phyloP scores from a whole-genome alignment of 495 filamentous ascomycete species.

The Tuber magnatum region DNA sequence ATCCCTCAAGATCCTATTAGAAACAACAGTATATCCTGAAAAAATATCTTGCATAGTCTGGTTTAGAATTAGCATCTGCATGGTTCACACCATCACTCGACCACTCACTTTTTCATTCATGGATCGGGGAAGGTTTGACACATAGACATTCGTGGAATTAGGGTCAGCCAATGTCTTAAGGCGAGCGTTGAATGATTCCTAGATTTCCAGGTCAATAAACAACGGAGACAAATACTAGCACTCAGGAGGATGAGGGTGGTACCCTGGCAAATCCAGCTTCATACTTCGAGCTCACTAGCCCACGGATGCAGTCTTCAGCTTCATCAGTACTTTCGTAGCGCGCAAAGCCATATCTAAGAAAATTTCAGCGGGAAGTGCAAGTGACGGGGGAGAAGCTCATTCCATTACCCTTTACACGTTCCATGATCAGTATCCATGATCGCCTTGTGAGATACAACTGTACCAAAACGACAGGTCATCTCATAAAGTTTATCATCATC shows the following conservation, averaged over 20 bases:
- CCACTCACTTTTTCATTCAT: constrained; percentile 76
- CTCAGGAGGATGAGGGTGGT: constrained; percentile 40
- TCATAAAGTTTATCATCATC: constrained; percentile 79
- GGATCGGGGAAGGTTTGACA: constrained; percentile 84
- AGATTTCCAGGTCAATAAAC: constrained; percentile 21
- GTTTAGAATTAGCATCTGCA: constrained; percentile 33
- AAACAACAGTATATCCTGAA: constrained; percentile 72
- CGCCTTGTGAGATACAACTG: constrained; percentile 87
- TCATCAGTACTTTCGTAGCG: constrained; percentile 81
- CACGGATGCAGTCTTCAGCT: constrained; percentile 90
- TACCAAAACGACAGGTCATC: constrained; percentile 81
- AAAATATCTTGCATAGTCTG: constrained; percentile 69
- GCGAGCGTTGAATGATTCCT: constrained; percentile 94
- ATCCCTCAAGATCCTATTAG: constrained; percentile 87
- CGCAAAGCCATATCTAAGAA: constrained; percentile 81
- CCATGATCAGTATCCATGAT: constrained; percentile 90
- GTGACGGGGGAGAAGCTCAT: constrained; percentile 14
- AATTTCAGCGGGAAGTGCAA: constrained; percentile 30
- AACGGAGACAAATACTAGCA: constrained; percentile 1
- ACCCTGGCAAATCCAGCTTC: constrained; percentile 94
- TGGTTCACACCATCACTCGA: constrained; percentile 5
- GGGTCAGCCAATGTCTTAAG: constrained; percentile 86
- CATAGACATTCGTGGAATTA: constrained; percentile 86
- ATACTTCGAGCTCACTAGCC: constrained; percentile 87
- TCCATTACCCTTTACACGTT: constrained; percentile 79